Base-by-base conservation (phyloP, 345 rosid species). In the Eucalyptus tenuipes region DNA sequence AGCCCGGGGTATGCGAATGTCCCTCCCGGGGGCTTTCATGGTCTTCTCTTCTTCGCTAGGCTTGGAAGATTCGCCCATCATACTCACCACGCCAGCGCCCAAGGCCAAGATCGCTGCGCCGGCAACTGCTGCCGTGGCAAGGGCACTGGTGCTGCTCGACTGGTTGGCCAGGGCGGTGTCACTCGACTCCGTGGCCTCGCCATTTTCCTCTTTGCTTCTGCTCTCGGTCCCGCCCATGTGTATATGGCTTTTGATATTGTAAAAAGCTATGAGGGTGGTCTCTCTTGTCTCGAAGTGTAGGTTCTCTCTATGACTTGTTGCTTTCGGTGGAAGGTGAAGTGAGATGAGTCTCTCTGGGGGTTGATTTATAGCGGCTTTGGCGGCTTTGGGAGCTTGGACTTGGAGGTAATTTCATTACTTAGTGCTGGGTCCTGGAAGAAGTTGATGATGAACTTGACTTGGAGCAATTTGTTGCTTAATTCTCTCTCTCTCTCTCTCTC, bases 1-100 rank as follows among this genome's bases (percentile, higher is more conserved):
- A 80, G 87, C 37, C 90, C 29, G 59, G 90, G 25, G 33, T 3
- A 89, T 89, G 40, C 82, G 90, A 7, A 3, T 6, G 66, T 89
- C 49, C 82, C 53, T 89, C 29, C 90, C 90, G 0, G 88, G 88
- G 59, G 88, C 87, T 27, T 81, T 89, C 90, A 89, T 89, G 55
- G 90, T 89, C 45, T 87, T 89, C 61, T 55, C 61, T 31, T 48
- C 40, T 40, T 84, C 33, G 0, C 13, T 31, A 29, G 86, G 12
- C 53, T 33, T 0, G 42, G 80, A 31, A 1, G 1, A 68, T 18
- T 17, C 13, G 24, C 0, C 22, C 57, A 85, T 85, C 37, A 45
- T 20, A n/a, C 31, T 48, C 57, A 44, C 86, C 86, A 85, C 13
- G n/a, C 49, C 86, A 0, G 0, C 42, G 42, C 80, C 80, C 80